Percentiles rank a stretch among this genome's conserved stretches.
These are phyloP conservation scores for Schizopora paradoxa DNA, from an alignment of 1,284 basidiomycete genomes.

Conservation along the genomic window DNA sequence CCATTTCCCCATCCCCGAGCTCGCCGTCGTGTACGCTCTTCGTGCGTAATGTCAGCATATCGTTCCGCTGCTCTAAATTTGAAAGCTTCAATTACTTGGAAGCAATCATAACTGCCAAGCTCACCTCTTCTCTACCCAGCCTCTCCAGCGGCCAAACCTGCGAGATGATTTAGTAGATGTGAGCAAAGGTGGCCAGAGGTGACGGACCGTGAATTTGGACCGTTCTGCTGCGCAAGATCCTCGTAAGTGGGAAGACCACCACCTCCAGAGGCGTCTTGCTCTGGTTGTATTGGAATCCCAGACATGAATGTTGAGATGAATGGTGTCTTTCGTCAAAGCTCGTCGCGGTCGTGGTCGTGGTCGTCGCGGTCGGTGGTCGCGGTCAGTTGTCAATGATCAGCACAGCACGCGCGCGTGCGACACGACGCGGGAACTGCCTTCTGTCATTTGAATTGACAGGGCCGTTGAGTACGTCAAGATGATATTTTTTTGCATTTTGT, in stretches of 20 bases:
- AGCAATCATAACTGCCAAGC: neutral
- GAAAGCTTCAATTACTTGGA: neutral
- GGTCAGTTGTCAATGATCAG: neutral
- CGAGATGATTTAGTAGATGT: constrained; percentile 4
- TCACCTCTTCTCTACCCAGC: constrained; percentile 82
- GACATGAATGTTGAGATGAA: constrained; percentile 2
- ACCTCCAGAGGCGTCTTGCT: constrained; percentile 55
- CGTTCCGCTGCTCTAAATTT: constrained; percentile 70
- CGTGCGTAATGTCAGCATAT: constrained; percentile 57
- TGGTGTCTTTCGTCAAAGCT: too few relatives aligned
- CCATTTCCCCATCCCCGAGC: constrained; percentile 63
- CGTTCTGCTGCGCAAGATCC: constrained; percentile 62
- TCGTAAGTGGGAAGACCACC: constrained; percentile 72
- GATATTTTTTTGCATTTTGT: too few relatives aligned
- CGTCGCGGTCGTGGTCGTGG: neutral
- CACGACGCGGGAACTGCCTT: too few relatives aligned
- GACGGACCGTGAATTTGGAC: constrained; percentile 67
- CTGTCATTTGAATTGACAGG: too few relatives aligned
- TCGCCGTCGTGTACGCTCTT: constrained; percentile 50
- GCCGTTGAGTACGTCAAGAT: too few relatives aligned
- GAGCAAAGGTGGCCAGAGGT: neutral
- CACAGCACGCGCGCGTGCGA: neutral
- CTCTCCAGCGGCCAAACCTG: constrained; percentile 77
- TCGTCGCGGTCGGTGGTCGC: neutral
- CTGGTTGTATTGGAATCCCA: constrained; percentile 26